phyloP scores from a whole-genome alignment of 2,329 filamentous ascomycete species.

The Cyphellophora europaea region DNA sequence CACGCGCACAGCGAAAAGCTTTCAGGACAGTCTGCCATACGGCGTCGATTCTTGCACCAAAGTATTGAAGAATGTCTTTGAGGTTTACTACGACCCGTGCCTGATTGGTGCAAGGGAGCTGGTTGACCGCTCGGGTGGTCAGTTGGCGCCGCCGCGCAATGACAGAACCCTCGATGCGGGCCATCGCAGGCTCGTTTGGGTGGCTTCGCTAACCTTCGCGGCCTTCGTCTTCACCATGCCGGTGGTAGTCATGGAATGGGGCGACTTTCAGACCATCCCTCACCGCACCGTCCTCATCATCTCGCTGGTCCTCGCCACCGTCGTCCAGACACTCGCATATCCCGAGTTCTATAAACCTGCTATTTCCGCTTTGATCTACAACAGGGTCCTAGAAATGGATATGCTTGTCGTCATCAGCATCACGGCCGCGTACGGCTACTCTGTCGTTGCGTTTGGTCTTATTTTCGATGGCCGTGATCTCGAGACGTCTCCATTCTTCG shows the following conservation, averaged over 20 bases:
- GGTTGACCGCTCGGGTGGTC: conserved; percentile 15
- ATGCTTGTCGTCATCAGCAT: conserved; percentile 45
- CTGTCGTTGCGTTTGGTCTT: conserved; percentile 39
- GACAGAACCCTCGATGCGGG: conserved; percentile 29
- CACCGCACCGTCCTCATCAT: conserved; percentile 37
- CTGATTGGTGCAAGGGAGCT: conserved; percentile 42
- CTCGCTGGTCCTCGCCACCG: conserved; percentile 54
- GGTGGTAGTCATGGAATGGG: conserved; percentile 59
- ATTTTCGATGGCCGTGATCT: conserved; percentile 26
- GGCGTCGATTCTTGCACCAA: not conserved
- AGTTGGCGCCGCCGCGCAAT: conserved; percentile 27
- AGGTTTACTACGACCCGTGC: conserved; percentile 40
- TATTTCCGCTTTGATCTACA: conserved; percentile 33
- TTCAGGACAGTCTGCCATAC: conserved; percentile 23
- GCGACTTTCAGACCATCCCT: conserved; percentile 25
- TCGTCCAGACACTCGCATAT: conserved; percentile 55
- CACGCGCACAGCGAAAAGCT: conserved; percentile 32
- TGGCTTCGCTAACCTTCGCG: conserved; percentile 29
- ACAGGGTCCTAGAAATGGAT: conserved; percentile 45
- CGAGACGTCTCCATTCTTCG: conserved; percentile 39
- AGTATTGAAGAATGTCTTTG: conserved; percentile 23
- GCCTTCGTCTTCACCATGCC: conserved; percentile 51
- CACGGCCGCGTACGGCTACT: conserved; percentile 43
- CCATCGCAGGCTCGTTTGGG: conserved; percentile 21
- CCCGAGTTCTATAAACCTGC: conserved; percentile 57